Evolutionary conservation across 768 basidiomycete genomes (phyloP).

Genomic region (Thelephora ganbajun): DNA sequence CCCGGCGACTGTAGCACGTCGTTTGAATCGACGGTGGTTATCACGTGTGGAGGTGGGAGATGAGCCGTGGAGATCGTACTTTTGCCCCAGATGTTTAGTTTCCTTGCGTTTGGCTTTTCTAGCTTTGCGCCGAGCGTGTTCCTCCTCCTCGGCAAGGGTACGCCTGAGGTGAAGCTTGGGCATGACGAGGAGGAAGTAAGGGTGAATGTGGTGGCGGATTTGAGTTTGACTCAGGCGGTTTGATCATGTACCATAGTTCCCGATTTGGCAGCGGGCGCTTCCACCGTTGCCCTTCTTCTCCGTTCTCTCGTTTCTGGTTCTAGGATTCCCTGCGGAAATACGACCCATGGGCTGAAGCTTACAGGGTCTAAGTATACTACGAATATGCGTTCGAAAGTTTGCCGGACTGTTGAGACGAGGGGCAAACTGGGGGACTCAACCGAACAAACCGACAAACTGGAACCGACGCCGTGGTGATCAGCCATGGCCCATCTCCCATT

Average conservation of each 20-base stretch:
- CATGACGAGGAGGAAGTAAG: constrained; percentile 5
- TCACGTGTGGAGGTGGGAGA: constrained; percentile 3
- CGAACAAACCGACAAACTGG: too few species aligned
- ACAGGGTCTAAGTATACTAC: too few species aligned
- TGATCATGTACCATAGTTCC: background rate
- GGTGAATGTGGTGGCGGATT: background rate
- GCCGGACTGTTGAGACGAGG: too few species aligned
- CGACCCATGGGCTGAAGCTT: too few species aligned
- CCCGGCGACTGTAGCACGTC: constrained; percentile 13
- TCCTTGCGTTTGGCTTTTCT: constrained; percentile 40
- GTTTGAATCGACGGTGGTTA: constrained; percentile 12
- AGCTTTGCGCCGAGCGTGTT: constrained; percentile 23
- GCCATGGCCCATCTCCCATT: too few species aligned
- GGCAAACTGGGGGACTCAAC: too few species aligned
- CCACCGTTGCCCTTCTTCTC: too few species aligned
- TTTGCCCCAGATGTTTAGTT: constrained; percentile 14
- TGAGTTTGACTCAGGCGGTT: background rate
- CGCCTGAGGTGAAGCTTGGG: constrained; percentile 24
- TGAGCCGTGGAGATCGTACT: background rate
- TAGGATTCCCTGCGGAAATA: too few species aligned
- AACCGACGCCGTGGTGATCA: too few species aligned
- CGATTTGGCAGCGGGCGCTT: background rate
- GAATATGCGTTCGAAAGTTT: too few species aligned
- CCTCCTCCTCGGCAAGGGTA: constrained; percentile 23
- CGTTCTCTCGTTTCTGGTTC: too few species aligned